phyloP scores from a whole-genome alignment of 2,329 filamentous ascomycete species.

The Eutypa lata region DNA sequence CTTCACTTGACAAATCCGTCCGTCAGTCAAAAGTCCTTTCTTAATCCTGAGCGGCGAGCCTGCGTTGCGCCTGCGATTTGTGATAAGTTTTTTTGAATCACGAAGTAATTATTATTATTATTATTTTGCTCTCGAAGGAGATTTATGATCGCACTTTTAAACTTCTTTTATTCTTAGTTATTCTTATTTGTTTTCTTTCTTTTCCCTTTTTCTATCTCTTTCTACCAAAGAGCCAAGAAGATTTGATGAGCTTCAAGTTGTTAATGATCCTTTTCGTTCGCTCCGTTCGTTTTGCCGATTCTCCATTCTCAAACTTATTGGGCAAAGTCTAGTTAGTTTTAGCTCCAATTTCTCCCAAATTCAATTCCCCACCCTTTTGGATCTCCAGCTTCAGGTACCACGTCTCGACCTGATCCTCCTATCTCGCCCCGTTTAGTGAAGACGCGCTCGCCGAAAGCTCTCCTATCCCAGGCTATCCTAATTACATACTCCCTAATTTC shows the following conservation, averaged over 20 bases:
- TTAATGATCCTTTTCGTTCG: too few relatives aligned
- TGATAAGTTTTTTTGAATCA: neutral
- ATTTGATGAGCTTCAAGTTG: too few relatives aligned
- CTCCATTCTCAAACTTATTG: neutral
- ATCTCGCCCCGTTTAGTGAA: neutral
- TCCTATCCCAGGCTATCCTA: neutral
- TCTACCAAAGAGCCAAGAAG: too few relatives aligned
- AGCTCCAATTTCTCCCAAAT: constrained; percentile 1
- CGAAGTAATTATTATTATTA: neutral
- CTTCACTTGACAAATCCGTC: neutral
- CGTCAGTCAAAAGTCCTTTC: neutral
- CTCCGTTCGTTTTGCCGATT: too few relatives aligned
- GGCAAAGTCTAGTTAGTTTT: neutral
- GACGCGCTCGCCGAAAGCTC: neutral
- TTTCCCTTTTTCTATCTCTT: too few relatives aligned
- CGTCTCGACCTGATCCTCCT: constrained; percentile 1
- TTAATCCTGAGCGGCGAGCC: neutral
- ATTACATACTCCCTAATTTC: neutral
- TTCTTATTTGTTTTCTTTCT: too few relatives aligned
- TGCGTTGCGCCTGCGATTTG: neutral
- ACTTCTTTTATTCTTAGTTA: too few relatives aligned
- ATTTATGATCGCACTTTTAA: too few relatives aligned
- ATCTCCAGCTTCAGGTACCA: neutral
- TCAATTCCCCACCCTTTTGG: neutral
- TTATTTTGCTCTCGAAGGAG: too few relatives aligned